phyloP scores from a whole-genome alignment of 129 eudicot genomes.

The Oenanthe sinensis region DNA sequence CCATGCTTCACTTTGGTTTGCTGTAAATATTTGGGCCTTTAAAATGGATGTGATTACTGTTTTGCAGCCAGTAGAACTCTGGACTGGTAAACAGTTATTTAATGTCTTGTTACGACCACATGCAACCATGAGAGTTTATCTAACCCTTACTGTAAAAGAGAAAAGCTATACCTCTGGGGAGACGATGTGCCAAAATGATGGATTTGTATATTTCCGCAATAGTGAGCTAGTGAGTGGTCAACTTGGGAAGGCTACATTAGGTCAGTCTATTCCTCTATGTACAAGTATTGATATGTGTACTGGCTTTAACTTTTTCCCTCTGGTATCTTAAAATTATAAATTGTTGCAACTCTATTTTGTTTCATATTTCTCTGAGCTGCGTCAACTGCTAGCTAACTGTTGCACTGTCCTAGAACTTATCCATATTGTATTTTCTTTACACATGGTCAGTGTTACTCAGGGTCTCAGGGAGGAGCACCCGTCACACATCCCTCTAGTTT shows the following conservation, averaged over 20 bases:
- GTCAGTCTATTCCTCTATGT: slow-evolving; percentile 29
- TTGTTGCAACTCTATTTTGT: background rate
- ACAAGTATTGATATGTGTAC: background rate
- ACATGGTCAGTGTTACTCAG: background rate
- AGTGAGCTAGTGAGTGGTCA: slow-evolving; percentile 93
- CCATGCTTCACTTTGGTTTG: background rate
- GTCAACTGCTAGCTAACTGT: background rate
- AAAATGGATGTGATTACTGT: slow-evolving; percentile 4
- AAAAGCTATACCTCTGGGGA: slow-evolving; percentile 52
- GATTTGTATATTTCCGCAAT: slow-evolving; percentile 75
- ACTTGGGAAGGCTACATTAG: slow-evolving; percentile 95
- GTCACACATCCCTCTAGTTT: background rate
- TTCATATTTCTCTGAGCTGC: background rate
- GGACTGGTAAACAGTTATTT: slow-evolving; percentile 98
- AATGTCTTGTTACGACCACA: slow-evolving; percentile 71
- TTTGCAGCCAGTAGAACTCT: slow-evolving; percentile 88
- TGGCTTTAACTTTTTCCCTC: background rate
- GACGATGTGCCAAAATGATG: slow-evolving; percentile 85
- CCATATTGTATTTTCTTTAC: background rate
- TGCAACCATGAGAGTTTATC: slow-evolving; percentile 79
- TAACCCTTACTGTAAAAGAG: slow-evolving; percentile 75
- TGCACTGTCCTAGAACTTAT: background rate
- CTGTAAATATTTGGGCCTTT: background rate
- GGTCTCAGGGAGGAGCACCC: background rate
- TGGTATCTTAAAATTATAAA: background rate